Base-by-base conservation (phyloP, 495 filamentous ascomycete genomes). In the Cenococcum geophilum region DNA sequence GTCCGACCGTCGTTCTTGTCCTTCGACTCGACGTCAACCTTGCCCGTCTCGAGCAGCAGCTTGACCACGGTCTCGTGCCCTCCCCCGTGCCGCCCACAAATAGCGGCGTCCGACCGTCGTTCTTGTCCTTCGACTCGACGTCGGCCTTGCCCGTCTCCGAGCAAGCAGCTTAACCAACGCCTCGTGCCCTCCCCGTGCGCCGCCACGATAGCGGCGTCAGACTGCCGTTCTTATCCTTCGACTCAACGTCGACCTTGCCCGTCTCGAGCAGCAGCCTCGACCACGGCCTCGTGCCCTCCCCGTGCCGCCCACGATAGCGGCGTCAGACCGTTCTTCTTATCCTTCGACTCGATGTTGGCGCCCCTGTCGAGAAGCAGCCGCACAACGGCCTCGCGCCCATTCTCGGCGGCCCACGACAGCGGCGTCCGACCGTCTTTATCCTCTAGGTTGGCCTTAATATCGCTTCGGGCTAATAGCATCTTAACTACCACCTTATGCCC, bases 81-180 rank as follows among this genome's bases (percentile, higher is more conserved):
- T 8, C 36, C 36, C 6, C 36, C 8, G 36, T 14, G 36, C 36
- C 36, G 36, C 36, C 36, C 36, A 40, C 45, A n/a, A 22, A 49
- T 20, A 49, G 45, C 45, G 45, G 45, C 45, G 45, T 49, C 45
- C 20, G 45, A 49, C 45, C 45, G 20, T n/a, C n/a, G n/a, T n/a
- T 10, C 14, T n/a, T 22, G n/a, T n/a, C n/a, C n/a, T n/a, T n/a
- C n/a, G n/a, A n/a, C n/a, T n/a, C n/a, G n/a, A n/a, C n/a, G n/a
- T n/a, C n/a, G n/a, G n/a, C n/a, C n/a, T n/a, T n/a, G n/a, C n/a
- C n/a, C n/a, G n/a, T n/a, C n/a, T n/a, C n/a, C n/a, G n/a, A n/a
- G n/a, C n/a, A n/a, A n/a, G n/a, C n/a, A n/a, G 36, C 36, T 40
- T 40, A 14, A 14, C 36, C 36, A 40, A 6, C 8, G 36, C 36